Conservation (phyloP, 192 early-diverging fungal species). For the Phlyctochytrium bullatum region DNA sequence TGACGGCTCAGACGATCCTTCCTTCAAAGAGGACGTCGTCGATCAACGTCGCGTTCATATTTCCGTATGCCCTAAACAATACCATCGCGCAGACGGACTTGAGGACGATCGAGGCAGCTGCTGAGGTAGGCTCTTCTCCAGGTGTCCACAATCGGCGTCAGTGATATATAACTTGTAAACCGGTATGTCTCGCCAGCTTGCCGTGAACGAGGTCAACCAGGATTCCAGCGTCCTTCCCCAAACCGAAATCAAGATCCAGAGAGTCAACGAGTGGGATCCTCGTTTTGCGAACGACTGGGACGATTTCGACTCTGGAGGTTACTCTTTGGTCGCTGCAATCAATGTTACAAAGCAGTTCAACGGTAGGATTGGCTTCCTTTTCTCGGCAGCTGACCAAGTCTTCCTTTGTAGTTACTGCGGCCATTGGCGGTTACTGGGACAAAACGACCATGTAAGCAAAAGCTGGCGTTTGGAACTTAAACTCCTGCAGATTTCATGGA, state of each 20-base stretch:
- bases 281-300: slow-evolving; percentile 15
- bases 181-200: slow-evolving; percentile 8
- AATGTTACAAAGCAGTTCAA: slow-evolving; percentile 16
- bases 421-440: slow-evolving; percentile 21
- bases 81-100: neutral
- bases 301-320: slow-evolving; percentile 25
- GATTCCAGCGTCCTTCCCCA: neutral
- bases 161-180: neutral
- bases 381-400: neutral
- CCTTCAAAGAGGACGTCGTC: neutral
- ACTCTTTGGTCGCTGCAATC: slow-evolving; percentile 19
- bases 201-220: slow-evolving; percentile 18
- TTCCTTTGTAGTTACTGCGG: slow-evolving; percentile 4
- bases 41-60: slow-evolving; percentile 19
- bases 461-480: too few relatives aligned
- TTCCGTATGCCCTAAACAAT: slow-evolving; percentile 23
- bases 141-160: slow-evolving; percentile 6
- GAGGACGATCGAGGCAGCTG: slow-evolving; percentile 10
- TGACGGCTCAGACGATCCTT: neutral
- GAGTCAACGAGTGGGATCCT: slow-evolving; percentile 28
- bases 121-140: neutral
- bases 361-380: neutral
- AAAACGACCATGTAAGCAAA: slow-evolving; percentile 17
- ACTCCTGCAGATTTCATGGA: too few relatives aligned
- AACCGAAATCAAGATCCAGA: slow-evolving; percentile 12